These are phyloP conservation scores for Stropharia rugosoannulata DNA, from an alignment of 768 basidiomycete species.

Conservation along the genomic window DNA sequence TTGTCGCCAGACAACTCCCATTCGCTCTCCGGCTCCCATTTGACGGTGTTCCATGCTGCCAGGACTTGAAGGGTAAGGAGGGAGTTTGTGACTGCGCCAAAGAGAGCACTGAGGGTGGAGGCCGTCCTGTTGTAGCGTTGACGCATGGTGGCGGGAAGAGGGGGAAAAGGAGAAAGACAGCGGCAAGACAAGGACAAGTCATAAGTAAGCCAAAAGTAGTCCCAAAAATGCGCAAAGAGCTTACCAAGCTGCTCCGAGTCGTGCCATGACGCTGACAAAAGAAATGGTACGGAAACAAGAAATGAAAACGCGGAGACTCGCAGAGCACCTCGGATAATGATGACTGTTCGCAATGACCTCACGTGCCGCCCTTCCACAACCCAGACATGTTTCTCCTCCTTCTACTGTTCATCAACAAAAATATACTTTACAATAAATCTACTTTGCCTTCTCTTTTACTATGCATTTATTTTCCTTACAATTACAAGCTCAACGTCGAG, in stretches of 20 bases:
- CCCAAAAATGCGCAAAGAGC: constrained; percentile 7
- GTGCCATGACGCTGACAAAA: constrained; percentile 19
- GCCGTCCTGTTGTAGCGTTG: constrained; percentile 29
- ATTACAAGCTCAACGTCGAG: too few relatives aligned
- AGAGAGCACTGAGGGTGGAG: constrained; percentile 36
- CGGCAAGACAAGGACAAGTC: background rate
- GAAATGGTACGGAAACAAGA: constrained; percentile 1
- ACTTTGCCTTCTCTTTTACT: too few relatives aligned
- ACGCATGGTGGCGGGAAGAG: constrained; percentile 12
- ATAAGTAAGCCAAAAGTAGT: constrained; percentile 4
- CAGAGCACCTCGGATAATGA: too few relatives aligned
- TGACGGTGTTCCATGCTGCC: constrained; percentile 34
- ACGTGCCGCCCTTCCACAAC: too few relatives aligned
- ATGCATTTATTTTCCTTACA: too few relatives aligned
- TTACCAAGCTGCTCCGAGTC: constrained; percentile 25
- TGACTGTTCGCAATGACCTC: too few relatives aligned
- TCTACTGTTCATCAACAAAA: too few relatives aligned
- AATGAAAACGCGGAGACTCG: too few relatives aligned
- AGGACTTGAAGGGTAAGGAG: constrained; percentile 36
- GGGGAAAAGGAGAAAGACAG: constrained; percentile 5
- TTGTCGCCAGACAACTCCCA: constrained; percentile 39
- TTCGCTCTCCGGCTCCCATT: constrained; percentile 48
- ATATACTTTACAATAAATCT: too few relatives aligned
- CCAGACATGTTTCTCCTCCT: too few relatives aligned
- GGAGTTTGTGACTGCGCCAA: constrained; percentile 32